phyloP scores from a whole-genome alignment of 768 basidiomycete species.

The Coprinopsis marcescibilis region DNA sequence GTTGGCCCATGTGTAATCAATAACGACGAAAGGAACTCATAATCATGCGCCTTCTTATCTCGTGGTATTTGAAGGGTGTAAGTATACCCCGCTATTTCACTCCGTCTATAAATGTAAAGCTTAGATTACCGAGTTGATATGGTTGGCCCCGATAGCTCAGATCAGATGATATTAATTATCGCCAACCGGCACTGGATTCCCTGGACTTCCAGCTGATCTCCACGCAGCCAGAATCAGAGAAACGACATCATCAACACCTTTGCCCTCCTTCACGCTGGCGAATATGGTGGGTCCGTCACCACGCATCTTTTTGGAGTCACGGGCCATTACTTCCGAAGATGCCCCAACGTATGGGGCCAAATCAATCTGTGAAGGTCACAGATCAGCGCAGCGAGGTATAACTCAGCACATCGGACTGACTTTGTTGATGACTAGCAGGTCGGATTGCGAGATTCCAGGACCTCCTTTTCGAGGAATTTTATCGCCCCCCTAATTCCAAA shows the following conservation, averaged over 20 bases:
- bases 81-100: no score
- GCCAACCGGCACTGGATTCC: conserved; percentile 45
- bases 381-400: background rate
- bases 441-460: conserved; percentile 94
- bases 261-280: conserved; percentile 70
- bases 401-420: conserved; percentile 27
- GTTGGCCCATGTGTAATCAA: no score
- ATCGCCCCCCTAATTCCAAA: conserved; percentile 76
- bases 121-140: no score
- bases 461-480: conserved; percentile 99
- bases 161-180: conserved; percentile 15
- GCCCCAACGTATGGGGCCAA: conserved; percentile 90
- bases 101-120: no score
- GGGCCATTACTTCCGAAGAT: conserved; percentile 89
- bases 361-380: conserved; percentile 63
- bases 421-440: conserved; percentile 94
- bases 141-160: no score
- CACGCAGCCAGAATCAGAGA: conserved; percentile 85
- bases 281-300: conserved; percentile 94
- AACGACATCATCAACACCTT: conserved; percentile 77
- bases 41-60: no score
- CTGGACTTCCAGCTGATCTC: conserved; percentile 75
- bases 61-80: no score
- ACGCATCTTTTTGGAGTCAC: conserved; percentile 90
- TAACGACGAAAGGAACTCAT: no score